Evolutionary conservation across 768 basidiomycete genomes (phyloP).

Genomic region (Auriscalpium microsporum): DNA sequence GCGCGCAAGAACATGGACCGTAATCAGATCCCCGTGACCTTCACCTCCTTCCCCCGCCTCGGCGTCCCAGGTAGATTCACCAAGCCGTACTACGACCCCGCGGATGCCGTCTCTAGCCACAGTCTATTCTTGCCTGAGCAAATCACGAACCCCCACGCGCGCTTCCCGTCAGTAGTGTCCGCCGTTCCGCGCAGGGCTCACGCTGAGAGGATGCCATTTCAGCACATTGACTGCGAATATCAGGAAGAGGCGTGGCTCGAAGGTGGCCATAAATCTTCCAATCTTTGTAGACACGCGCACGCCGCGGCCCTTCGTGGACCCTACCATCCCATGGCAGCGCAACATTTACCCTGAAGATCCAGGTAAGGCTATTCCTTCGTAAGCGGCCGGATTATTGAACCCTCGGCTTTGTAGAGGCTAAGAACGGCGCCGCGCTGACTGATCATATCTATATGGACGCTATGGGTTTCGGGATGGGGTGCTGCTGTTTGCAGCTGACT

Average conservation of each 20-base stretch:
- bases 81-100: slow-evolving; percentile 77
- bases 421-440: slow-evolving; percentile 75
- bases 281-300: slow-evolving; percentile 85
- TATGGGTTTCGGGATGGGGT: slow-evolving; percentile 99
- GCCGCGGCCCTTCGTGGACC: slow-evolving; percentile 83
- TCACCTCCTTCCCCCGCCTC: slow-evolving; percentile 92
- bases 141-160: slow-evolving; percentile 93
- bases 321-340: slow-evolving; percentile 85
- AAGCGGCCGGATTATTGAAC: too few species aligned
- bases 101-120: slow-evolving; percentile 75
- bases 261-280: slow-evolving; percentile 93
- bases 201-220: background rate
- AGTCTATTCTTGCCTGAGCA: slow-evolving; percentile 93
- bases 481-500: slow-evolving; percentile 94
- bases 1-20: slow-evolving; percentile 74
- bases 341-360: slow-evolving; percentile 76
- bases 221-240: slow-evolving; percentile 99
- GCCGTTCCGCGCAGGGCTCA: background rate
- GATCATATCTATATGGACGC: slow-evolving; percentile 98
- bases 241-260: slow-evolving; percentile 79
- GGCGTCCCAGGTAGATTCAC: slow-evolving; percentile 88
- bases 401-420: slow-evolving; percentile 54
- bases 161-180: slow-evolving; percentile 74
- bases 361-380: slow-evolving; percentile 36
- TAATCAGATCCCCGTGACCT: slow-evolving; percentile 84